A percentile compares a stretch with the other conserved stretches of the same genome.
phyloP scores from a whole-genome alignment of 805 yeast genomes.

The Yamadazyma akitaensis region DNA sequence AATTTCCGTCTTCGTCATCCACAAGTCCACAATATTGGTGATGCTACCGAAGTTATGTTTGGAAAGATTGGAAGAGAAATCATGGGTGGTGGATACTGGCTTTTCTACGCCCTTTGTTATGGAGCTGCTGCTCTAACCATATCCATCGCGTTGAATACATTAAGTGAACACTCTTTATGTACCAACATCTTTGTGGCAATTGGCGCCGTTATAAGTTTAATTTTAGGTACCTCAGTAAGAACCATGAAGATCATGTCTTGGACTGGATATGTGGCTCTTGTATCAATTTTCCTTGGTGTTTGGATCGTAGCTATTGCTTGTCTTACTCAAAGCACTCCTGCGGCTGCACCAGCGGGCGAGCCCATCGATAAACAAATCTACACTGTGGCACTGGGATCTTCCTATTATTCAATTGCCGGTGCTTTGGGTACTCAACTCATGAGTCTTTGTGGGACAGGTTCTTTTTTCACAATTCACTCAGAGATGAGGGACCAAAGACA shows the following conservation, averaged over 20 bases:
- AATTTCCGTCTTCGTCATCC: conserved; percentile 11
- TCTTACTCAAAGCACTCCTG: conserved; percentile 9
- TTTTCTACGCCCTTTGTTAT: conserved; percentile 7
- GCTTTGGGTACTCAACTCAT: conserved; percentile 12
- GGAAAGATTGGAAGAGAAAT: conserved; percentile 9
- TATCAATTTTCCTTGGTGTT: conserved; percentile 5
- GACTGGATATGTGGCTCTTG: conserved; percentile 10
- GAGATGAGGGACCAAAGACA: conserved; percentile 13
- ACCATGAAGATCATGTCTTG: conserved; percentile 11
- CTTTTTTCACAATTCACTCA: conserved; percentile 12
- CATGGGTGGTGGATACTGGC: conserved; percentile 11
- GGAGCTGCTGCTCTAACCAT: conserved; percentile 9
- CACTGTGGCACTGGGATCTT: conserved; percentile 1
- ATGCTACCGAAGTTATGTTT: conserved; percentile 10
- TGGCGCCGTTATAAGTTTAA: conserved; percentile 8
- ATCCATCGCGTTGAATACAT: conserved; percentile 10
- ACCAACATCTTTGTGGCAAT: conserved; percentile 9
- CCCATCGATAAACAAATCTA: conserved; percentile 6
- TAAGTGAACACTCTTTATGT: conserved; percentile 9
- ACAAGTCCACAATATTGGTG: conserved; percentile 9
- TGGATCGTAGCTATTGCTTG: conserved; percentile 14
- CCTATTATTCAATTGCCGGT: conserved; percentile 5
- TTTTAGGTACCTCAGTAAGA: conserved; percentile 6
- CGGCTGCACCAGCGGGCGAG: conserved; percentile 8
- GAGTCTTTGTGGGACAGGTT: conserved; percentile 11